Base-by-base conservation (phyloP, 352 stramenopile species). In the Phytophthora cactorum region DNA sequence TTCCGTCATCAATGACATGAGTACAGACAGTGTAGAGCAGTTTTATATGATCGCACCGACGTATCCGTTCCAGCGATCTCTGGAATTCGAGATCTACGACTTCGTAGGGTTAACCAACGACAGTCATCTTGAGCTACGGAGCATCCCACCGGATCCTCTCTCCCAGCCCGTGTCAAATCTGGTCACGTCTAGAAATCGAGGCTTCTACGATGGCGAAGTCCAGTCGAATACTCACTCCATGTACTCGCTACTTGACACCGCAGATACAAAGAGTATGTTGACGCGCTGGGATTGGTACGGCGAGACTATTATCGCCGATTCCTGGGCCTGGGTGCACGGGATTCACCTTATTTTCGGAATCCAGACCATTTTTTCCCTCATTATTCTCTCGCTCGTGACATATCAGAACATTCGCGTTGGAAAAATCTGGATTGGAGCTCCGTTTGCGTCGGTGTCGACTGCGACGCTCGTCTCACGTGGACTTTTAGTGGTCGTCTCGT, bases 341-440 rank as follows among this genome's bases (percentile, higher is more conserved):
- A 8, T 83, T 0, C 69, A 83, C 41, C 28, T 78, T 5, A 39
- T 79, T 39, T 66, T 77, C 10, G 69, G 27, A 0, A 12, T 77
- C 3, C 55, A 79, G 34, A 46, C 74, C 14, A 44, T 78, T 2
- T 51, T 54, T 2, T 74, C 59, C 12, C 56, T 83, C 12, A 28
- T 68, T 15, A 44, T 79, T 9, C 56, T 83, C 2, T 9, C 66
- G 10, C 12, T 80, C 12, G 52, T 80, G 15, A 55, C 52, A 1
- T 76, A 74, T 25, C 68, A 63, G 6, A 78, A 65, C 17, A 1
- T 78, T 4, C 51, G 46, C 5, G 36, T n/a, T 1, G 70, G 72
- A 8, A 78, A 80, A 36, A 22, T 79, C 17, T 83, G 75, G 75
- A 51, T 83, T 25, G 72, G 72, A 46, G 75, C 70, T 38, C 68